Evolutionary conservation across 2,329 filamentous ascomycete genomes (phyloP), one percentile per base, ranked within the genome.

Genomic region (Cladosporium sp.): DNA sequence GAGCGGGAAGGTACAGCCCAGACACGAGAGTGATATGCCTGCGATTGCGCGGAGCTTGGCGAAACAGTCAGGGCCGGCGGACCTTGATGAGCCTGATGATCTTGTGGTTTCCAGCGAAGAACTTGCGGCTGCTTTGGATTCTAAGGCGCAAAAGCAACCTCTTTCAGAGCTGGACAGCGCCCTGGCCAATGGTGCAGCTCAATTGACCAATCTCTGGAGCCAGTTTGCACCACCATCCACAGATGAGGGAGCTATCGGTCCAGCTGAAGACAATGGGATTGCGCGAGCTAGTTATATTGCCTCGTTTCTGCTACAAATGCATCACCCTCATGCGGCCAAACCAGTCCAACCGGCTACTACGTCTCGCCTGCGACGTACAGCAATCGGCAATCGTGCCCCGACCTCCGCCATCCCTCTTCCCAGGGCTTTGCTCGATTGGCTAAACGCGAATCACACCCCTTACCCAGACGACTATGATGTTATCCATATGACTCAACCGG

Each of bases 271-370:
- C 9, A 74, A 82, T 35, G 80, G 84, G 1, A 80, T 86, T 24
- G 85, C 86, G 55, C 92, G 93, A 69, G 91, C 92, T 3, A 82
- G 84, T 57, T 96, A 87, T 65, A 71, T 97, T n/a, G 87, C 88
- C 15, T 85, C 85, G 28, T 78, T 97, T 22, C 80, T 95, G 36
- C 80, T 97, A 36, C 85, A 85, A 61, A 82, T 97, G 57, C 88
- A 92, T 65, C 90, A 96, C 72, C 83, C 85, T 51, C 79, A 81
- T 47, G 60, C 62, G 9, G 28, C 53, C n/a, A 61, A 58, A 35
- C 66, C 73, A 22, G 25, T 35, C 5, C 45, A 51, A 24, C 55
- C 45, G 3, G 34, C 25, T 20, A 20, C 47, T n/a, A 67, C 52
- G 13, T 28, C 36, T 44, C 51, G 52, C 17, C 42, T 55, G 19